Evolutionary conservation across 2,329 filamentous ascomycete genomes (phyloP).

Genomic region (Chrysoporthe cubensis): DNA sequence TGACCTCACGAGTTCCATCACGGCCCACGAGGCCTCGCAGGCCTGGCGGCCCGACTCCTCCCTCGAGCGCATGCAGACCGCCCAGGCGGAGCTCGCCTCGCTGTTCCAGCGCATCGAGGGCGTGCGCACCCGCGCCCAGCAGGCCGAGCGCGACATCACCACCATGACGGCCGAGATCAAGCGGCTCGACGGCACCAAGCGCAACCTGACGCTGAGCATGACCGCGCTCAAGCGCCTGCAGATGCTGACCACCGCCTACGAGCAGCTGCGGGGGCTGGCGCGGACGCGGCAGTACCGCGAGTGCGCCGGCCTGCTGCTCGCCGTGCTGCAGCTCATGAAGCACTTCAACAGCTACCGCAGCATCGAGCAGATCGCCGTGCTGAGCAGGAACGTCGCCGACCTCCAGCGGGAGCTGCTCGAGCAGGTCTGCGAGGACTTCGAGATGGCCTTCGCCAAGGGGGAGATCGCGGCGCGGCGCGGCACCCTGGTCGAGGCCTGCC

Average conservation of each 20-base stretch:
- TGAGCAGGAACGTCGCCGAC: constrained; percentile 91
- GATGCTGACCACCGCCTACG: constrained; percentile 99
- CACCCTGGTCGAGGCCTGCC: constrained; percentile 82
- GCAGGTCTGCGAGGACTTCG: constrained; percentile 99
- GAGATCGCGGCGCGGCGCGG: constrained; percentile 73
- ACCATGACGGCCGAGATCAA: constrained; percentile 99
- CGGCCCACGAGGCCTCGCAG: constrained; percentile 73
- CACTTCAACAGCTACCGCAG: constrained; percentile 98
- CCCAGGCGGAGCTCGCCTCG: constrained; percentile 84
- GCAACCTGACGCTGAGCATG: constrained; percentile 96
- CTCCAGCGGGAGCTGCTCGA: constrained; percentile 90
- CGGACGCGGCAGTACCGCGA: constrained; percentile 91
- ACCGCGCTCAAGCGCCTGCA: constrained; percentile 95
- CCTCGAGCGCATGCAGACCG: constrained; percentile 87
- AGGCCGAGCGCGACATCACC: constrained; percentile 94
- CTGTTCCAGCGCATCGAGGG: constrained; percentile 95
- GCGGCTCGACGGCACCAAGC: constrained; percentile 92
- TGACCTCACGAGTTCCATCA: constrained; percentile 80
- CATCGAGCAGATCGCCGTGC: constrained; percentile 94
- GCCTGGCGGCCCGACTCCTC: constrained; percentile 85
- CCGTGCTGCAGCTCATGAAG: constrained; percentile 95
- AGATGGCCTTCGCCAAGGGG: constrained; percentile 88
- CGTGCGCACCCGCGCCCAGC: constrained; percentile 83
- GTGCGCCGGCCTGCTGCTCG: constrained; percentile 90
- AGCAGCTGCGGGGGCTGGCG: constrained; percentile 83